Evolutionary conservation across 192 early-diverging fungal species (phyloP), one percentile per base, ranked within the genome.

Genomic region (Paraglomus brasilianum): DNA sequence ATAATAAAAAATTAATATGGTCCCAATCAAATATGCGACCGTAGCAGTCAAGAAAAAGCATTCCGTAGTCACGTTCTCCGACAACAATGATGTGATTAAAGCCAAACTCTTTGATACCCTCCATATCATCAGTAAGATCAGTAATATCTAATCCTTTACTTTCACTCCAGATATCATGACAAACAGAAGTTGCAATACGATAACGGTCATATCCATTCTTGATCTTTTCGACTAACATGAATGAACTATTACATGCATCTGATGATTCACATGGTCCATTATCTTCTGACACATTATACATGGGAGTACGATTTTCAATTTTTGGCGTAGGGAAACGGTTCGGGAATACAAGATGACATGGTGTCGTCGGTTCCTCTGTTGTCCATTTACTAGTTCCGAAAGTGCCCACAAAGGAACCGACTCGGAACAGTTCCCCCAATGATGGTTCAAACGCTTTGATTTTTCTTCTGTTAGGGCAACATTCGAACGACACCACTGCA

Each of bases 11-110:
- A 40, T 38, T n/a, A 24, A 59, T 59, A 59, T 10, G 11, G 15
- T 41, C 57, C 57, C 57, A 59, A 7, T 59, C 22, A 59, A 59
- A n/a, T n/a, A n/a, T n/a, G n/a, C n/a, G n/a, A n/a, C n/a, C n/a
- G n/a, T n/a, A n/a, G n/a, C n/a, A n/a, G 14, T 59, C 39, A 59
- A 59, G 8, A 59, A 59, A 59, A 59, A 59, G 38, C 57, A 59
- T 15, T 15, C 36, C 7, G 7, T 40, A 15, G 22, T 59, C 39
- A 41, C 38, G 39, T 59, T 59, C 38, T 0, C 39, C 39, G 0
- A 59, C 15, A 40, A 59, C 41, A 14, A 59, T 59, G 39, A 59
- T 59, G 57, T 59, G 39, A 40, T 59, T 40, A 40, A 59, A 59
- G 39, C 57, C 39, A 59, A 59, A 59, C 5, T 59, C 38, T 59